These are phyloP conservation scores for Ceratocystis huliohia DNA, from an alignment of 2,329 filamentous ascomycete genomes.

Conservation along the genomic window DNA sequence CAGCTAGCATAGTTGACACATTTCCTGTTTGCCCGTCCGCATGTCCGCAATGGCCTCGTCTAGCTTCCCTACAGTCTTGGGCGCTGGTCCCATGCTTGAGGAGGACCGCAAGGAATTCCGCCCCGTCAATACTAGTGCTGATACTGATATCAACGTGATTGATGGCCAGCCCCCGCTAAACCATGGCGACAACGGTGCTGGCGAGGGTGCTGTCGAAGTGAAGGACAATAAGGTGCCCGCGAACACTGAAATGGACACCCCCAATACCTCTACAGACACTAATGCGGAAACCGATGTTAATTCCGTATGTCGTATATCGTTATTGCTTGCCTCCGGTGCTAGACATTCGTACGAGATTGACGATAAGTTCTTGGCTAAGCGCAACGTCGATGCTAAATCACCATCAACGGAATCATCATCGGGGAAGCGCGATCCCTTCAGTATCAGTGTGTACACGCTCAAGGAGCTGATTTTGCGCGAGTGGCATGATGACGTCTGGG, in stretches of 20 bases:
- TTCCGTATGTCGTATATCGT: conserved; percentile 57
- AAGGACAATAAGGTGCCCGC: conserved; percentile 22
- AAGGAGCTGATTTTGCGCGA: conserved; percentile 90
- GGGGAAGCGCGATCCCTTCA: conserved; percentile 60
- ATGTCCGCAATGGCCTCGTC: not conserved
- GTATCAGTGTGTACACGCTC: conserved; percentile 83
- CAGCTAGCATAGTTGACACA: too few species aligned
- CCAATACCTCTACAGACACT: not conserved
- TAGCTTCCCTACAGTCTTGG: not conserved
- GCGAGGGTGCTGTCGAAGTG: not conserved
- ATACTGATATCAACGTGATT: not conserved
- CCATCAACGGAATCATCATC: conserved; percentile 33
- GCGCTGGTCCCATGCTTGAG: not conserved
- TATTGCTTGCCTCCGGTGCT: conserved; percentile 68
- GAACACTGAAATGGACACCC: conserved; percentile 12
- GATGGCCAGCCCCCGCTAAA: not conserved
- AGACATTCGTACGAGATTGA: conserved; percentile 85
- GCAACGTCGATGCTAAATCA: conserved; percentile 60
- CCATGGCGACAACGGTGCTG: conserved; percentile 16
- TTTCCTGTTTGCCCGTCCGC: not conserved
- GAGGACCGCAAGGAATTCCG: not conserved
- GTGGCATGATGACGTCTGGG: conserved; percentile 87
- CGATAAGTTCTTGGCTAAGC: conserved; percentile 69
- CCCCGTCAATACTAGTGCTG: not conserved
- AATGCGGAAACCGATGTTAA: conserved; percentile 25